These are phyloP conservation scores for Boletus pseudopeckii DNA, from an alignment of 768 basidiomycete species.

Conservation along the genomic window DNA sequence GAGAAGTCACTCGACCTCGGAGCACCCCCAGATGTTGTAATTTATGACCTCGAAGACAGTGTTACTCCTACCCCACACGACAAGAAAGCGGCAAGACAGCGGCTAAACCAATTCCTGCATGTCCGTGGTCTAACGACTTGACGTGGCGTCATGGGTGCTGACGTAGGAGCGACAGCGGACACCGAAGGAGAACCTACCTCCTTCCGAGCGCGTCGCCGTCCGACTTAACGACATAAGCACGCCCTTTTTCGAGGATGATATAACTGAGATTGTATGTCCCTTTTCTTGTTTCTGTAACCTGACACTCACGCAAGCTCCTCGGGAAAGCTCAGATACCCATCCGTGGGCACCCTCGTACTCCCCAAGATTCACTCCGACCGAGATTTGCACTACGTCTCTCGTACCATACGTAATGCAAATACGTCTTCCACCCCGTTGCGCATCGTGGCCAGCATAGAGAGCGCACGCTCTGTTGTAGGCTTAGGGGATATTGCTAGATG, in stretches of 20 bases:
- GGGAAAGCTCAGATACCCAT: slow-evolving; percentile 41
- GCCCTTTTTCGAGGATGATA: slow-evolving; percentile 62
- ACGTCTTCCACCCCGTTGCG: slow-evolving; percentile 41
- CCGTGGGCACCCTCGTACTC: slow-evolving; percentile 67
- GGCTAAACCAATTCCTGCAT: slow-evolving; percentile 52
- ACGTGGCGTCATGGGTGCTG: slow-evolving; percentile 4
- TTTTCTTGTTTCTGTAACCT: background rate
- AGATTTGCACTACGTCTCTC: slow-evolving; percentile 63
- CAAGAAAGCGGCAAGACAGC: slow-evolving; percentile 56
- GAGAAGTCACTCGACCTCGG: slow-evolving; percentile 58
- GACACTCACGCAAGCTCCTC: slow-evolving; percentile 1
- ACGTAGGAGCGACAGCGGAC: slow-evolving; percentile 23
- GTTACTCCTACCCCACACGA: slow-evolving; percentile 58
- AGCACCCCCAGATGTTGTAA: slow-evolving; percentile 65
- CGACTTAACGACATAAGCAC: slow-evolving; percentile 68
- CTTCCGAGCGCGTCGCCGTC: slow-evolving; percentile 56
- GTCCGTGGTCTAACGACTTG: slow-evolving; percentile 35
- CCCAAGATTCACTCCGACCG: slow-evolving; percentile 76
- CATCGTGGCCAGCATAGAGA: slow-evolving; percentile 83
- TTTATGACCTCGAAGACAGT: slow-evolving; percentile 90
- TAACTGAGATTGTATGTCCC: slow-evolving; percentile 52
- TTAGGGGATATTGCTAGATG: slow-evolving; percentile 69
- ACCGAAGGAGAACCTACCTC: slow-evolving; percentile 36
- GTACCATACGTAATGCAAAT: slow-evolving; percentile 19
- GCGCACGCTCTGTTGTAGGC: slow-evolving; percentile 66